Conservation (phyloP, 225 moss, liverwort and hornwort species). For the Ulota crispa region DNA sequence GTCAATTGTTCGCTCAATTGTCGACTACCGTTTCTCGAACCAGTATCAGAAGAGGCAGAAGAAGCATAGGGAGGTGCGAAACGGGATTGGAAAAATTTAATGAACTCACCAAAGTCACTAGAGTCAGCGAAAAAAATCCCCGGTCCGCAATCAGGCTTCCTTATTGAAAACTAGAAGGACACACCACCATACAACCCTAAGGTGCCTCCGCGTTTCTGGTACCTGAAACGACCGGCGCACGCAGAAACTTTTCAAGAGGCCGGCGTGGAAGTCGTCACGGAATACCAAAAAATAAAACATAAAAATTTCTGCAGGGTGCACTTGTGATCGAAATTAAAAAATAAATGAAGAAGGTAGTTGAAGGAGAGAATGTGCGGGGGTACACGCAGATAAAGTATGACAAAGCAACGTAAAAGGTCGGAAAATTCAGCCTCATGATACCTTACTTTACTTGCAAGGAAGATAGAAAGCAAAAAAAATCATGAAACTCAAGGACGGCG, state of each 20-base stretch:
- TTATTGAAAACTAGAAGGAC: conserved; percentile 24
- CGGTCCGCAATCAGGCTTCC: conserved; percentile 8
- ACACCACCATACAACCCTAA: conserved; percentile 34
- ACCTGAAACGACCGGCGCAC: conserved; percentile 34
- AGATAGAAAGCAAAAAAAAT: neutral
- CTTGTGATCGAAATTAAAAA: neutral
- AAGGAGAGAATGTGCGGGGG: neutral
- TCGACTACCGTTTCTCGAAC: neutral
- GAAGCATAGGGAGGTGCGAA: neutral
- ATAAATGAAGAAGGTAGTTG: neutral
- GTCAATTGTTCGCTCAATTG: conserved; percentile 5
- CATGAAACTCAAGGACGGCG: neutral
- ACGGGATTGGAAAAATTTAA: neutral
- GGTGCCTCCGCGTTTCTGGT: no score
- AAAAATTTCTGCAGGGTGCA: neutral
- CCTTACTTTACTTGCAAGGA: neutral
- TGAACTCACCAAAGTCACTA: conserved; percentile 29
- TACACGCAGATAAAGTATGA: neutral
- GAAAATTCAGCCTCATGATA: neutral
- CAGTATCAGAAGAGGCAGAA: neutral
- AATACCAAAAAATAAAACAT: neutral
- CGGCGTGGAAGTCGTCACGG: neutral
- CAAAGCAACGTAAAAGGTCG: neutral
- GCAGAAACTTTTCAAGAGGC: conserved; percentile 8
- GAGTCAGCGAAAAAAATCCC: conserved; percentile 21